Conservation (phyloP, 192 early-diverging fungal genomes). For the Coemansia sp. region DNA sequence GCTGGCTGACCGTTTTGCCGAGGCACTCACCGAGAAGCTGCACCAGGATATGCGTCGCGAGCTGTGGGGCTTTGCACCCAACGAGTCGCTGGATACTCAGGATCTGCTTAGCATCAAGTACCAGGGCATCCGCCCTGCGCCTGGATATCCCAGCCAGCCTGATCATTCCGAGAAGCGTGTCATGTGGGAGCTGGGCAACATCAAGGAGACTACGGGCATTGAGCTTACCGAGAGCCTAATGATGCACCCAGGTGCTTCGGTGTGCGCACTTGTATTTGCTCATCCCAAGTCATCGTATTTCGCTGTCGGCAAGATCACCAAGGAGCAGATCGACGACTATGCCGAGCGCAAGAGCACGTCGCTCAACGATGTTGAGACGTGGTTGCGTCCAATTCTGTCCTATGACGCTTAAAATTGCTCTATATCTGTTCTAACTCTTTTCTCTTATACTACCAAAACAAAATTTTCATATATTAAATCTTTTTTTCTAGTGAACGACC, state of each 20-base stretch:
- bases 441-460: neutral
- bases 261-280: slow-evolving; percentile 74
- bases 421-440: neutral
- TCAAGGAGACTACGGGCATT: slow-evolving; percentile 78
- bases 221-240: slow-evolving; percentile 88
- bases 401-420: slow-evolving; percentile 50
- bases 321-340: slow-evolving; percentile 86
- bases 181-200: slow-evolving; percentile 88
- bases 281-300: slow-evolving; percentile 83
- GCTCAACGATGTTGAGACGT: slow-evolving; percentile 67
- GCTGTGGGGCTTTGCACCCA: slow-evolving; percentile 83
- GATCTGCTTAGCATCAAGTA: slow-evolving; percentile 91
- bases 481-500: slow-evolving; percentile 65
- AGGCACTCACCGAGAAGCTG: slow-evolving; percentile 86
- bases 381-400: slow-evolving; percentile 72
- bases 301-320: slow-evolving; percentile 91
- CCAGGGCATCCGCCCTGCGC: slow-evolving; percentile 92
- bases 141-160: slow-evolving; percentile 93
- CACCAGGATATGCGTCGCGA: slow-evolving; percentile 87
- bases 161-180: slow-evolving; percentile 92
- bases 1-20: slow-evolving; percentile 89
- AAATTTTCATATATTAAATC: slow-evolving; percentile 1
- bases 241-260: slow-evolving; percentile 90
- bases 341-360: slow-evolving; percentile 65
- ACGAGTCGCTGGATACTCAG: slow-evolving; percentile 69